phyloP scores from a whole-genome alignment of 2,329 filamentous ascomycete species.

The Alternaria conjuncta region DNA sequence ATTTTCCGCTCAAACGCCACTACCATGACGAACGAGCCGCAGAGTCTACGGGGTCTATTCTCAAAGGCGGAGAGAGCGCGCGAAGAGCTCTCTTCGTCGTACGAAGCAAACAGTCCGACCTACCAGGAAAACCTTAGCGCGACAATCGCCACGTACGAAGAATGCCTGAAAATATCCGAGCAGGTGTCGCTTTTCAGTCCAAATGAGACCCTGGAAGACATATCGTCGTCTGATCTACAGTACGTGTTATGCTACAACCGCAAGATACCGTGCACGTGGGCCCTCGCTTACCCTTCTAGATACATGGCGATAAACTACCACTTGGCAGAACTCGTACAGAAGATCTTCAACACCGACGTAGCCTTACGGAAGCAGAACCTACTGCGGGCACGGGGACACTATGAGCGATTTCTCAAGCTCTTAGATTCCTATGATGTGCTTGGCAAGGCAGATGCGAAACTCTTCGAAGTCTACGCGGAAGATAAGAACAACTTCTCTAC shows the following conservation, averaged over 20 bases:
- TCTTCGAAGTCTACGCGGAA: slow-evolving; percentile 76
- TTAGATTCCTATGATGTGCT: slow-evolving; percentile 82
- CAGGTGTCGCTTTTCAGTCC: slow-evolving; percentile 83
- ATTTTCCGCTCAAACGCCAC: not conserved
- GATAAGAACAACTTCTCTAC: slow-evolving; percentile 75
- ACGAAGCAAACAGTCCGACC: slow-evolving; percentile 67
- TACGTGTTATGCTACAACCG: slow-evolving; percentile 50
- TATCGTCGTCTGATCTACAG: slow-evolving; percentile 82
- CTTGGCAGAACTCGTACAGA: slow-evolving; percentile 79
- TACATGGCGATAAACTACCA: slow-evolving; percentile 80
- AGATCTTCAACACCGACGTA: slow-evolving; percentile 64
- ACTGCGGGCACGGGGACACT: slow-evolving; percentile 68
- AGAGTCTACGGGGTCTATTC: slow-evolving; percentile 64
- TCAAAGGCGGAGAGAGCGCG: slow-evolving; percentile 62
- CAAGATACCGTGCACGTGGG: not conserved
- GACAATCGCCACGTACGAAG: slow-evolving; percentile 74
- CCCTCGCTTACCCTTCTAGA: slow-evolving; percentile 46
- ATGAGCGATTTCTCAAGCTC: slow-evolving; percentile 78
- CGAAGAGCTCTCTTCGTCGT: slow-evolving; percentile 65
- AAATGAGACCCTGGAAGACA: slow-evolving; percentile 88
- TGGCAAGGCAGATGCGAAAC: slow-evolving; percentile 65
- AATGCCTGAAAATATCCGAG: slow-evolving; percentile 72
- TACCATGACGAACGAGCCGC: slow-evolving; percentile 53
- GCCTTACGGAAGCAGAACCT: slow-evolving; percentile 65
- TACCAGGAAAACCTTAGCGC: slow-evolving; percentile 72